Evolutionary conservation across 768 basidiomycete genomes (phyloP), one percentile per base, ranked within the genome.

Genomic region (Tylopilus balloui): DNA sequence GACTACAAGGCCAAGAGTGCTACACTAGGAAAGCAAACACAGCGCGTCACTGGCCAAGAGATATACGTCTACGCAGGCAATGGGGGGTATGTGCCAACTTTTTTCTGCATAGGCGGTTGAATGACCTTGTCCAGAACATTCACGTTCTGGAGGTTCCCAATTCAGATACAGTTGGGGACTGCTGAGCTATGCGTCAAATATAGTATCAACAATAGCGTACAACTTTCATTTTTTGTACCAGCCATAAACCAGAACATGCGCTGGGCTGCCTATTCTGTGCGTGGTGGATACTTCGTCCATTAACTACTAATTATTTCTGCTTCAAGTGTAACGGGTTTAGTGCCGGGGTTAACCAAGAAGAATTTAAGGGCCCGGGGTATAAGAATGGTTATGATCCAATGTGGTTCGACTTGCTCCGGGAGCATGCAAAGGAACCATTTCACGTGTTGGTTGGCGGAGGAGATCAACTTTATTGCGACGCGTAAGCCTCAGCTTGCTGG

Each of bases 371-470:
- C 3, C 86, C 87, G 9, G 87, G 88, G 0, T 94, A 83, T 61
- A 82, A 77, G 53, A 83, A 71, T 42, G 92, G 90, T 0, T 91
- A 87, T 57, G 93, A 94, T 64, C 92, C 91, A 7, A 80, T 97
- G 11, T 99, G 95, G 95, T 76, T 83, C 52, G 94, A 99, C 69
- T 70, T 99, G n/a, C 78, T 98, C 21, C 71, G 79, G 36, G 84
- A 87, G 59, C 96, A 98, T 58, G 74, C 78, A 2, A 78, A 81
- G 59, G 71, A 73, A 49, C 93, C 95, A 0, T 92, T 92, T 63
- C 95, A 99, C 60, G 81, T 75, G n/a, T 75, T 98, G 29, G 84
- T 96, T 6, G 95, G 95, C 15, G 95, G 95, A 17, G 92, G 93
- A 11, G 92, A 95, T 65, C 93, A 95, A 64, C 74, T 96, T 15